Percentiles rank a stretch among this genome's conserved stretches.
Conservation (phyloP, 129 eudicot species). For the Arctium minus region DNA sequence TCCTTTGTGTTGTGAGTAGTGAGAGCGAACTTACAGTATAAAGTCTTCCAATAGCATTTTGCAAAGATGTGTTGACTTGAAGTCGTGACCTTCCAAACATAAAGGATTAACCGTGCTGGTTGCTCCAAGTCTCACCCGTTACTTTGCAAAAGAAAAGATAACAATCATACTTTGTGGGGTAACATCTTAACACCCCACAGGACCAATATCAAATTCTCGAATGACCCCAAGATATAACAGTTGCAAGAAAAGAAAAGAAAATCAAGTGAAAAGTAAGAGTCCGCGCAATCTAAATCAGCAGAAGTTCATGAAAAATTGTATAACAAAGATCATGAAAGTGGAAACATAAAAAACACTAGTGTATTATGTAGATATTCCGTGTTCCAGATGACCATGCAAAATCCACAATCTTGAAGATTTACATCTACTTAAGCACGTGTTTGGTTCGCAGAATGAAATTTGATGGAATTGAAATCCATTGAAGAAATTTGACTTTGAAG, state of each 20-base stretch:
- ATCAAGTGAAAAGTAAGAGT: not conserved
- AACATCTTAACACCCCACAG: not conserved
- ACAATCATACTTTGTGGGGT: not conserved
- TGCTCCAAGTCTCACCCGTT: not conserved
- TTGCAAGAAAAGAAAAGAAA: not conserved
- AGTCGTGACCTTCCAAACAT: not conserved
- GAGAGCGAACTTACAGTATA: not conserved
- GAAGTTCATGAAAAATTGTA: not conserved
- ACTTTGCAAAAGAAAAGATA: not conserved
- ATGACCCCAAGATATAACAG: not conserved
- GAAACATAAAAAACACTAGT: not conserved
- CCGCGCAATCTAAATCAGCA: not conserved
- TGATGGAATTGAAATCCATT: too few species aligned
- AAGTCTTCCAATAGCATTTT: not conserved
- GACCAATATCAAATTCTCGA: not conserved
- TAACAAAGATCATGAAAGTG: constrained; percentile 1
- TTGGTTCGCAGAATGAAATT: too few species aligned
- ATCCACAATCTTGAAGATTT: not conserved
- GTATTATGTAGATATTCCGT: not conserved
- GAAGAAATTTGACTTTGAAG: too few species aligned
- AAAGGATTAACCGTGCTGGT: not conserved
- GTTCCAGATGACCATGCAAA: not conserved
- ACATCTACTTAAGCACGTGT: not conserved
- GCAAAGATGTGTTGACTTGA: not conserved
- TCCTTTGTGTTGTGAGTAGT: not conserved